These are phyloP conservation scores for Globisporangium okanoganense DNA, from an alignment of 352 stramenopile genomes.

Conservation along the genomic window DNA sequence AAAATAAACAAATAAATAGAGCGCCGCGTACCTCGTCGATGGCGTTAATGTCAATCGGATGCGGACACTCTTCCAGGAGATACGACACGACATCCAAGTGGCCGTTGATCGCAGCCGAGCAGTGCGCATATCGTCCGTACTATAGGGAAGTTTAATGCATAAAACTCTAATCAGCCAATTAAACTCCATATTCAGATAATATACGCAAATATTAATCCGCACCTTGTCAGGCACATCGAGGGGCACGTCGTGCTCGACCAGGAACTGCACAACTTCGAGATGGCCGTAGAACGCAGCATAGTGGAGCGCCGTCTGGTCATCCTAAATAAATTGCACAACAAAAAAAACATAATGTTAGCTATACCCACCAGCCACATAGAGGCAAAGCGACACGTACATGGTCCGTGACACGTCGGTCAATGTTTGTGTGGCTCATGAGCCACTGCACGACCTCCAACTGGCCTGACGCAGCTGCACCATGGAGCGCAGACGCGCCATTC, in stretches of 20 bases:
- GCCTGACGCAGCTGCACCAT: constrained; percentile 67
- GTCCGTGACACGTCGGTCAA: constrained; percentile 63
- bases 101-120: constrained; percentile 80
- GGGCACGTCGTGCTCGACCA: constrained; percentile 79
- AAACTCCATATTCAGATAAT: neutral
- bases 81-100: constrained; percentile 85
- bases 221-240: constrained; percentile 81
- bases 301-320: constrained; percentile 81
- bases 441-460: constrained; percentile 82
- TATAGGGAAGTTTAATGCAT: constrained; percentile 4
- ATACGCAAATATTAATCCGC: no score
- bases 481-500: constrained; percentile 80
- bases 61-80: constrained; percentile 72
- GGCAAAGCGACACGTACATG: constrained; percentile 32
- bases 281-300: constrained; percentile 87
- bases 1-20: neutral
- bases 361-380: neutral
- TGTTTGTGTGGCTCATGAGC: constrained; percentile 54
- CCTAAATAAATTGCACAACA: constrained; percentile 21
- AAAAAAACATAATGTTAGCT: neutral
- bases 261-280: constrained; percentile 79
- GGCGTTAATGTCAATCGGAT: constrained; percentile 85
- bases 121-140: constrained; percentile 77
- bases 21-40: constrained; percentile 63
- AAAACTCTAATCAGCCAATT: neutral